phyloP scores from a whole-genome alignment of 2,329 filamentous ascomycete species.

The Ophiostoma novo-ulmi region DNA sequence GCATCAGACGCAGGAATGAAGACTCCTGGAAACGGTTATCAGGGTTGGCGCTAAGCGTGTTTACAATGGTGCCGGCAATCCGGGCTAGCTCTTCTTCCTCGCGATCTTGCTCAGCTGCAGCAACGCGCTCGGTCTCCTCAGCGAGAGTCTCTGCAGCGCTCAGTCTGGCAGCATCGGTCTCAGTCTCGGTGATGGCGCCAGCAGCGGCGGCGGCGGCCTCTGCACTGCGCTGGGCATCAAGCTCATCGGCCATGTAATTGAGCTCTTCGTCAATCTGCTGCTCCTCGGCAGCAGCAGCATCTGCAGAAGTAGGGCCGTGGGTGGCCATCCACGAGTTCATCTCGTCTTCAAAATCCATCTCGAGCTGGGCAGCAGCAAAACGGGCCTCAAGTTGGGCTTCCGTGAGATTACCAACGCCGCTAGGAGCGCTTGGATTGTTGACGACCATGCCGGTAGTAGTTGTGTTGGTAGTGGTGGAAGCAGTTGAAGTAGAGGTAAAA shows the following conservation, averaged over 20 bases:
- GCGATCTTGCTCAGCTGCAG: slow-evolving; percentile 23
- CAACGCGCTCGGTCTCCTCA: neutral
- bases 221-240: slow-evolving; percentile 19
- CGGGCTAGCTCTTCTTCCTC: slow-evolving; percentile 59
- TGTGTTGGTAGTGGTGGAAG: neutral
- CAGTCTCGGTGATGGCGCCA: neutral
- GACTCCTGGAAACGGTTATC: slow-evolving; percentile 74
- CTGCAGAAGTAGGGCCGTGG: slow-evolving; percentile 30
- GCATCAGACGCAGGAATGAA: slow-evolving; percentile 71
- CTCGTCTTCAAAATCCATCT: slow-evolving; percentile 29
- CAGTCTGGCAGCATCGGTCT: neutral
- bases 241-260: slow-evolving; percentile 29
- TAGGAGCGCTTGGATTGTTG: neutral
- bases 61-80: slow-evolving; percentile 66
- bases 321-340: slow-evolving; percentile 35
- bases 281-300: slow-evolving; percentile 19
- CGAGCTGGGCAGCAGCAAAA: slow-evolving; percentile 25
- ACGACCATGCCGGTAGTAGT: neutral
- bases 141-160: neutral
- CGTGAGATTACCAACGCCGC: slow-evolving; percentile 20
- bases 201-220: neutral
- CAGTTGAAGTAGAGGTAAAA: no score
- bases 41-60: slow-evolving; percentile 62
- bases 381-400: slow-evolving; percentile 27
- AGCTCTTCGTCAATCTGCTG: slow-evolving; percentile 26